Conservation (phyloP, 495 filamentous ascomycete species). For the Daldinia concentrica region DNA sequence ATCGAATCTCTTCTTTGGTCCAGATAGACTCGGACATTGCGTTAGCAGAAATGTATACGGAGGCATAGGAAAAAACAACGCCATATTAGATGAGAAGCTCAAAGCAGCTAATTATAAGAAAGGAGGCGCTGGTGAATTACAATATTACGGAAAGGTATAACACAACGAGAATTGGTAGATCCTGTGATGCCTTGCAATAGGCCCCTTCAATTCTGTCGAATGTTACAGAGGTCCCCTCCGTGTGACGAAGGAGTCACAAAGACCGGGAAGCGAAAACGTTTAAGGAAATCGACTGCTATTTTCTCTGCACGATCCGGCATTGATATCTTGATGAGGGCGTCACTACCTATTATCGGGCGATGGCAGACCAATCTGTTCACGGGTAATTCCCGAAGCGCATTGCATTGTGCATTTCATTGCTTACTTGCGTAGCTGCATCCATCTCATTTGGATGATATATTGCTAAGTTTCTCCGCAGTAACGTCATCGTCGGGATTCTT, state of each 20-base stretch:
- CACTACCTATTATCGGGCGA: constrained; percentile 18
- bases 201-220: constrained; percentile 20
- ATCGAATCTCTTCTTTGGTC: constrained; percentile 54
- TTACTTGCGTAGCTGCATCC: neutral
- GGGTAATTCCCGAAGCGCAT: constrained; percentile 21
- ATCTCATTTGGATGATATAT: neutral
- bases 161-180: constrained; percentile 32
- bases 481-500: neutral
- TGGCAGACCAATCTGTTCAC: constrained; percentile 26
- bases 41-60: neutral
- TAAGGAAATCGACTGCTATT: constrained; percentile 1
- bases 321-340: constrained; percentile 5
- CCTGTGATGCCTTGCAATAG: constrained; percentile 29
- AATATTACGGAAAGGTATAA: constrained; percentile 19
- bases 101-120: constrained; percentile 18
- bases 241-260: constrained; percentile 18
- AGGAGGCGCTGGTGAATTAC: constrained; percentile 10
- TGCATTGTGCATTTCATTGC: constrained; percentile 15
- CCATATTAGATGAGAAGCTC: constrained; percentile 2
- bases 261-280: constrained; percentile 9
- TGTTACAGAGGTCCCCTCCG: constrained; percentile 22
- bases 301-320: constrained; percentile 4
- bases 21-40: constrained; percentile 44
- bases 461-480: neutral
- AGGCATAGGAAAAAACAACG: neutral